Percentiles rank a stretch among this genome's conserved stretches.
Evolutionary conservation across 1,284 basidiomycete species (phyloP).

Genomic region (Trichosporon sp.): DNA sequence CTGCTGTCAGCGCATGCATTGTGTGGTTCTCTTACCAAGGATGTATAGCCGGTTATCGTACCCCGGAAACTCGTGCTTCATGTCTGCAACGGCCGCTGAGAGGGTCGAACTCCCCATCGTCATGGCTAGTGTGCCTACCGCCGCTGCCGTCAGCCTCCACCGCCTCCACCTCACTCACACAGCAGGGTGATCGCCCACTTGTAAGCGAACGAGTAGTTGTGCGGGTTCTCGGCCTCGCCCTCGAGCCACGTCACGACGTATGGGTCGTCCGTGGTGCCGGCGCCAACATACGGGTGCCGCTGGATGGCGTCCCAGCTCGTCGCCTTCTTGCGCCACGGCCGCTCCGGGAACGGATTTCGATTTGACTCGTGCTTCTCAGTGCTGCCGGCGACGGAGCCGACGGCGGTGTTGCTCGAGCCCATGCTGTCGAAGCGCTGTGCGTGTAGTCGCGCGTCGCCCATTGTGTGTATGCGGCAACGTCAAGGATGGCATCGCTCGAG

Average conservation of each 20-base stretch:
- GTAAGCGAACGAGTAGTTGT: constrained; percentile 25
- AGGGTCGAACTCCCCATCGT: constrained; percentile 24
- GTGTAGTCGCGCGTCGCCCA: background rate
- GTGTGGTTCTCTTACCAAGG: constrained; percentile 11
- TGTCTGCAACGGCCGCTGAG: constrained; percentile 22
- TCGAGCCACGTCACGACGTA: constrained; percentile 43
- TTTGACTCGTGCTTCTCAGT: background rate
- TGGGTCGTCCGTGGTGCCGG: constrained; percentile 45
- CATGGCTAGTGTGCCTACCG: constrained; percentile 20
- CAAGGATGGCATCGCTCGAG: background rate
- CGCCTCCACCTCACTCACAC: background rate
- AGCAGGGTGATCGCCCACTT: constrained; percentile 31
- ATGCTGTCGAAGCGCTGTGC: background rate
- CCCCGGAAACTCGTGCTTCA: constrained; percentile 22
- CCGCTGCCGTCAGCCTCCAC: constrained; percentile 9
- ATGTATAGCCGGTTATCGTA: constrained; percentile 20
- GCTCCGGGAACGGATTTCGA: background rate
- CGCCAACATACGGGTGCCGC: constrained; percentile 9
- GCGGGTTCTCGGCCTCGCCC: constrained; percentile 34
- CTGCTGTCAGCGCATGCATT: constrained; percentile 5
- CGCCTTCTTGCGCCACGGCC: constrained; percentile 9
- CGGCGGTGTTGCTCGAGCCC: background rate
- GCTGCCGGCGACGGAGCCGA: background rate
- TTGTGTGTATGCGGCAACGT: background rate
- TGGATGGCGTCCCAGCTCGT: constrained; percentile 11